These are phyloP conservation scores for Rhizophlyctis rosea DNA, from an alignment of 192 early-diverging fungal genomes.

Conservation along the genomic window DNA sequence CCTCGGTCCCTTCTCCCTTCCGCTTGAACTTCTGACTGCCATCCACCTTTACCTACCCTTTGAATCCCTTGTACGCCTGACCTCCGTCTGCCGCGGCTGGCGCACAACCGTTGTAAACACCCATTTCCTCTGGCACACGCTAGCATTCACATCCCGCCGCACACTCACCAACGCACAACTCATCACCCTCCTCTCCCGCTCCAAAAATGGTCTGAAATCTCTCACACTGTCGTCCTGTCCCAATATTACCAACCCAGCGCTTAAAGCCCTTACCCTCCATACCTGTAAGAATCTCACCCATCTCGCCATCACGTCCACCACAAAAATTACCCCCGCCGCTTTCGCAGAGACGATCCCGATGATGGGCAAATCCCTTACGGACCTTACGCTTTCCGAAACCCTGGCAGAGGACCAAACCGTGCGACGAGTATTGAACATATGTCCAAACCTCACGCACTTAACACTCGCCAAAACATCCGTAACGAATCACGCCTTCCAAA, in stretches of 20 bases:
- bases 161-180: background rate
- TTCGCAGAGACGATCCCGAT: background rate
- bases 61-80: background rate
- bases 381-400: background rate
- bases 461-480: background rate
- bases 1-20: background rate
- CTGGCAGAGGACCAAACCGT: conserved; percentile 3
- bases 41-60: conserved; percentile 8
- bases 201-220: background rate
- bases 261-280: background rate
- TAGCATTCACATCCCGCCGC: background rate
- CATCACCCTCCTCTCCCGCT: background rate
- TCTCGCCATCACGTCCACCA: background rate
- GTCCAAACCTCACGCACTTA: background rate
- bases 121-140: background rate
- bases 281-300: background rate
- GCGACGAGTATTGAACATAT: conserved; percentile 3
- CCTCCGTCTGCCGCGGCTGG: background rate
- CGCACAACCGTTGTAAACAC: background rate
- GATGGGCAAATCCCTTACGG: background rate
- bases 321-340: conserved; percentile 1
- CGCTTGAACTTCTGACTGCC: conserved; percentile 5
- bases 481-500: background rate
- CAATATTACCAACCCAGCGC: background rate
- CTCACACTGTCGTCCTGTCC: background rate